phyloP scores from a whole-genome alignment of 345 rosid genomes.

The Ceriops tagal region DNA sequence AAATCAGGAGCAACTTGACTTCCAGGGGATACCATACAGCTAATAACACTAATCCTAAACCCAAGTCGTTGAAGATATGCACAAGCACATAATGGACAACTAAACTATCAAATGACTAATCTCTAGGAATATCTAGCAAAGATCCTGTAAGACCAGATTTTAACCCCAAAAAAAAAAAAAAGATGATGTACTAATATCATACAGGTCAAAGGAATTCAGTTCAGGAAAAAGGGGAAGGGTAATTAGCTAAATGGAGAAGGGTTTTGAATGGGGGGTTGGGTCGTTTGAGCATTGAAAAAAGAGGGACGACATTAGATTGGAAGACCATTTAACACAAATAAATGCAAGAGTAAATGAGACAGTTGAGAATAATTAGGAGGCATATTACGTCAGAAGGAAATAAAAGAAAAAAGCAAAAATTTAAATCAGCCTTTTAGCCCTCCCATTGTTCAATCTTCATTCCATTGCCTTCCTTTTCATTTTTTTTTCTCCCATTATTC shows the following conservation, averaged over 20 bases:
- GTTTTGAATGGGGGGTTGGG: slow-evolving; percentile 34
- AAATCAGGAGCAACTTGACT: neutral
- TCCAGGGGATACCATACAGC: neutral
- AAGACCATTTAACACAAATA: slow-evolving; percentile 76
- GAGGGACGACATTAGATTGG: slow-evolving; percentile 44
- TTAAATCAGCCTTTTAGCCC: slow-evolving; percentile 46
- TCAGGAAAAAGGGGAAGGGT: slow-evolving; percentile 21
- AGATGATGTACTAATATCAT: neutral
- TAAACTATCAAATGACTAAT: too few relatives aligned
- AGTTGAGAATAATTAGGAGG: slow-evolving; percentile 83
- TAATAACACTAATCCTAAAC: neutral
- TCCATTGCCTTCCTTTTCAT: slow-evolving; percentile 16
- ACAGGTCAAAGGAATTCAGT: slow-evolving; percentile 5
- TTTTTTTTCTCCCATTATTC: slow-evolving; percentile 12
- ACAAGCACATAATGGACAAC: too few relatives aligned
- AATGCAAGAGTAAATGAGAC: slow-evolving; percentile 96
- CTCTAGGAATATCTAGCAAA: neutral
- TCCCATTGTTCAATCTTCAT: slow-evolving; percentile 20
- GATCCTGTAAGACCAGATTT: neutral
- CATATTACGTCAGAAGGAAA: slow-evolving; percentile 62
- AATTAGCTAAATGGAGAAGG: slow-evolving; percentile 31
- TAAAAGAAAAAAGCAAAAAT: slow-evolving; percentile 53
- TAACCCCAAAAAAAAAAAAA: too few relatives aligned
- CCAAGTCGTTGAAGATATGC: neutral
- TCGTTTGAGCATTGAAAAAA: slow-evolving; percentile 68